Evolutionary conservation across 2,329 filamentous ascomycete species (phyloP).

Genomic region (Tolypocladium guangdongense): DNA sequence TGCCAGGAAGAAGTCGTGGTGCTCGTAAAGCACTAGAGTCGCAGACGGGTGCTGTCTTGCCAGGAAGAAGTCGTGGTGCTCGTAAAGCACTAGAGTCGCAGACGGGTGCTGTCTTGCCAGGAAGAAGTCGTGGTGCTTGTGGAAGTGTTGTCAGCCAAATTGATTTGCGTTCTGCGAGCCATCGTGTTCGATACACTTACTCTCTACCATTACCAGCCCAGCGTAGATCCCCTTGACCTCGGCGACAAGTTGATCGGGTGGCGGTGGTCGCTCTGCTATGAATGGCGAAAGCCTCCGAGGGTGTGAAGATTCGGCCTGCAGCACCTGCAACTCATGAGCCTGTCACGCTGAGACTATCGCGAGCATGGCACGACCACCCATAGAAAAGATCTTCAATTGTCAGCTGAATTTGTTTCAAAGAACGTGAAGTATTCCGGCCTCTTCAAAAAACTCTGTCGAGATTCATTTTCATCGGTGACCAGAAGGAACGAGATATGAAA

Average conservation of each 20-base stretch:
- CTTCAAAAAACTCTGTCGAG: neutral
- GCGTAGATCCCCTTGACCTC: slow-evolving; percentile 80
- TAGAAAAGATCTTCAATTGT: neutral
- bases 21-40: slow-evolving; percentile 67
- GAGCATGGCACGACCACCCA: too few relatives aligned
- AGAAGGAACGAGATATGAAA: neutral
- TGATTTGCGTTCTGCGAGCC: slow-evolving; percentile 37
- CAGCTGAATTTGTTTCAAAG: neutral
- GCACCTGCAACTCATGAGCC: neutral
- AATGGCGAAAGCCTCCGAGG: too few relatives aligned
- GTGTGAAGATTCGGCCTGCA: too few relatives aligned
- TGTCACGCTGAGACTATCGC: neutral
- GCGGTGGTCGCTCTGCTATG: slow-evolving; percentile 52
- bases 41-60: slow-evolving; percentile 79
- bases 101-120: slow-evolving; percentile 78
- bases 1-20: slow-evolving; percentile 78
- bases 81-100: slow-evolving; percentile 33
- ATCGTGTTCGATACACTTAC: slow-evolving; percentile 77
- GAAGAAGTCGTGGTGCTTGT: slow-evolving; percentile 72
- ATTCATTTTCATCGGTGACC: neutral
- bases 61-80: slow-evolving; percentile 80
- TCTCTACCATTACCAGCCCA: slow-evolving; percentile 75
- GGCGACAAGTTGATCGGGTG: slow-evolving; percentile 64
- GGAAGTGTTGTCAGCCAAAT: slow-evolving; percentile 46
- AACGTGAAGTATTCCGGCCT: neutral